Percentiles rank a stretch among this genome's conserved stretches.
Evolutionary conservation across 805 yeast species (phyloP).

Genomic region (Ascoidea rubescens): DNA sequence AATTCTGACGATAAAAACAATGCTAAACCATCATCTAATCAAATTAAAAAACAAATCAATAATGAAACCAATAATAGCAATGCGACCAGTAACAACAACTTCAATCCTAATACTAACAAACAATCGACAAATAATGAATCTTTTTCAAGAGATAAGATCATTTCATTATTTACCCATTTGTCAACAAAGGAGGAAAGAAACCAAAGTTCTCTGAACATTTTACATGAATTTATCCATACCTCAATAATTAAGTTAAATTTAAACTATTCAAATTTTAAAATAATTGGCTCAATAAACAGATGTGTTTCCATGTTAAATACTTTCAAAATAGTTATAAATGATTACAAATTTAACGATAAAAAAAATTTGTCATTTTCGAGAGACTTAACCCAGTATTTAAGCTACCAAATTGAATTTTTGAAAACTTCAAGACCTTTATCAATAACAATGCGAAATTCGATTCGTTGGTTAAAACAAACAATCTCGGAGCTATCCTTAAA

Average conservation of each 20-base stretch:
- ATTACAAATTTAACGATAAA: conserved; percentile 75
- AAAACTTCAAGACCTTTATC: conserved; percentile 85
- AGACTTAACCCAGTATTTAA: conserved; percentile 74
- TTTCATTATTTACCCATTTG: conserved; percentile 63
- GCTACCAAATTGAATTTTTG: conserved; percentile 86
- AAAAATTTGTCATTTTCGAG: conserved; percentile 57
- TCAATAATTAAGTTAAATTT: conserved; percentile 65
- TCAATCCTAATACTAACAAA: background rate
- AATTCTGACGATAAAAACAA: conserved; percentile 22
- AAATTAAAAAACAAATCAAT: conserved; percentile 33
- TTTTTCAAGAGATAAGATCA: conserved; percentile 23
- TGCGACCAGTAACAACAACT: conserved; percentile 6
- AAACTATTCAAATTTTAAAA: conserved; percentile 67
- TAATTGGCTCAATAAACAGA: conserved; percentile 83
- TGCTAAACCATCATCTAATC: conserved; percentile 37
- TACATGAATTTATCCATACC: conserved; percentile 67
- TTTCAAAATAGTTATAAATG: conserved; percentile 65
- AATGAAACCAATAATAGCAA: conserved; percentile 25
- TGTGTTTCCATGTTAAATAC: conserved; percentile 76
- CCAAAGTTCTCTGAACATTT: conserved; percentile 29
- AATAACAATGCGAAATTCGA: conserved; percentile 94
- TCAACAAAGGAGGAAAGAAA: conserved; percentile 70
- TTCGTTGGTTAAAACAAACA: conserved; percentile 93
- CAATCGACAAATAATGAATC: conserved; percentile 16
- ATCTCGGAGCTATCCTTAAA: conserved; percentile 74